These are phyloP conservation scores for Cordyceps javanica DNA, from an alignment of 2,329 filamentous ascomycete genomes.

Conservation along the genomic window DNA sequence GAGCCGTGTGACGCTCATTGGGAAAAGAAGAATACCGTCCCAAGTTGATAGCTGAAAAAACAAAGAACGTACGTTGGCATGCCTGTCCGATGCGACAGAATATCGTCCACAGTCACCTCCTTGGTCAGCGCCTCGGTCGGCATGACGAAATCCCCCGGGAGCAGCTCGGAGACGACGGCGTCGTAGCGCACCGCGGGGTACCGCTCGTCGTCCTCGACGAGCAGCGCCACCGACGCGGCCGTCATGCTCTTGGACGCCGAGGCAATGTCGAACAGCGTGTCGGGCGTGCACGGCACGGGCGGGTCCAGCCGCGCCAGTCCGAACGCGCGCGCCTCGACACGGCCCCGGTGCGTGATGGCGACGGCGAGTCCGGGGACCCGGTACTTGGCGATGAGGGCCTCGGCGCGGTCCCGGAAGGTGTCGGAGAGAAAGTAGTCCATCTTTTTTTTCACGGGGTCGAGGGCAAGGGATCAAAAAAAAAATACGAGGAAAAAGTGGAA, in stretches of 20 bases:
- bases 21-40: not conserved
- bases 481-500: too few relatives aligned
- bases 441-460: too few relatives aligned
- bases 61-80: slow-evolving; percentile 17
- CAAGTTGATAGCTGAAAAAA: not conserved
- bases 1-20: too few relatives aligned
- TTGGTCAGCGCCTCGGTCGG: slow-evolving; percentile 16
- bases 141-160: slow-evolving; percentile 24
- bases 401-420: slow-evolving; percentile 5
- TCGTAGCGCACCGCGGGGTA: slow-evolving; percentile 21
- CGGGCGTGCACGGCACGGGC: slow-evolving; percentile 15
- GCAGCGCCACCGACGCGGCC: slow-evolving; percentile 20
- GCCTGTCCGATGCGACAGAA: slow-evolving; percentile 22
- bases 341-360: slow-evolving; percentile 12
- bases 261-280: slow-evolving; percentile 24
- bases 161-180: slow-evolving; percentile 19
- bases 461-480: too few relatives aligned
- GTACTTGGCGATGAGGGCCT: slow-evolving; percentile 12
- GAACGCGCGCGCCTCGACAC: slow-evolving; percentile 19
- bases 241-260: slow-evolving; percentile 23
- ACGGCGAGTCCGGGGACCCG: slow-evolving; percentile 21
- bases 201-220: slow-evolving; percentile 19
- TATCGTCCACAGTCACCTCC: slow-evolving; percentile 20
- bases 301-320: slow-evolving; percentile 19
- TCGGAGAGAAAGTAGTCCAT: slow-evolving; percentile 10